Evolutionary conservation across 208 protist genomes (phyloP).

Genomic region (Tetramitus jugosus): DNA sequence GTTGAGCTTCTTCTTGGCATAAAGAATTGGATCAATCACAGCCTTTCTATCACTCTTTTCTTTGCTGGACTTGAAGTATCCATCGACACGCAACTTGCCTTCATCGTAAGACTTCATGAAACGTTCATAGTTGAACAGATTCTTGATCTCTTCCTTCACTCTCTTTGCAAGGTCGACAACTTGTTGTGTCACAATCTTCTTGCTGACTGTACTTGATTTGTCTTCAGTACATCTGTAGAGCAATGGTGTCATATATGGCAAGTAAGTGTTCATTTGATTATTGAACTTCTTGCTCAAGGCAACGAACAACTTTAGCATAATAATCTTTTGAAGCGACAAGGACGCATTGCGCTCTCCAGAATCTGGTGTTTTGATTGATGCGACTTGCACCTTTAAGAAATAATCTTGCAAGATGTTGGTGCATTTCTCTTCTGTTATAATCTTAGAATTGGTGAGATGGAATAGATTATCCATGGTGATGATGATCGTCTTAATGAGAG

Average conservation of each 20-base stretch:
- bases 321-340: background rate
- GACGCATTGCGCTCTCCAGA: background rate
- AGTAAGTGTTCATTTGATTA: background rate
- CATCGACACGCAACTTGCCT: background rate
- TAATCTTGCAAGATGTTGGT: too few species aligned
- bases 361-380: background rate
- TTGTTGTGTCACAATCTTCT: background rate
- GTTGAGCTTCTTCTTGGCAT: background rate
- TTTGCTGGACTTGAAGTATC: background rate
- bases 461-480: background rate
- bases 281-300: background rate
- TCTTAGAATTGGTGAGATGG: background rate
- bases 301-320: constrained; percentile 2
- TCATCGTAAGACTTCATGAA: constrained; percentile 1
- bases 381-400: background rate
- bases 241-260: background rate
- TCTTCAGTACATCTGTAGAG: background rate
- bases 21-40: background rate
- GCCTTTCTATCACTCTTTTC: background rate
- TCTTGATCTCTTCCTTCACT: background rate
- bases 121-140: background rate
- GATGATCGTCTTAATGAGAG: background rate
- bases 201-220: background rate
- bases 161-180: too few species aligned
- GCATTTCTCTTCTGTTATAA: background rate